Conservation (phyloP, 2,329 filamentous ascomycete genomes). For the Sporothrix globosa region DNA sequence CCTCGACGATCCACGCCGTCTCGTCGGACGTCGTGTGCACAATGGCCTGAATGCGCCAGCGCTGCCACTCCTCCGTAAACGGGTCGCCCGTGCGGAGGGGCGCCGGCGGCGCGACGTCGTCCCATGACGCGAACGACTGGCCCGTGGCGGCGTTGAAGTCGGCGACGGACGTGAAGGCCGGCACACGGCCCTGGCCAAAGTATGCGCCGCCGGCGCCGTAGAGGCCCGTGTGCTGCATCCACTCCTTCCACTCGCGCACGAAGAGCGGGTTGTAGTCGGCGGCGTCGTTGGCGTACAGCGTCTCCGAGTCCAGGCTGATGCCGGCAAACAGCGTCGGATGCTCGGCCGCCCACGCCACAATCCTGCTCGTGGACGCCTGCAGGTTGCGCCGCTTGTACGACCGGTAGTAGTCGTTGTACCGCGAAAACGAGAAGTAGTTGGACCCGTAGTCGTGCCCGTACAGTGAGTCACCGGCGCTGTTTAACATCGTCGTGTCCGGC, state of each 20-base stretch:
- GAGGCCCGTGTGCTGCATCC: slow-evolving; percentile 19
- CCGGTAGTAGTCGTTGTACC: slow-evolving; percentile 1
- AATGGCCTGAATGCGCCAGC: slow-evolving; percentile 18
- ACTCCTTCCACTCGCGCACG: slow-evolving; percentile 21
- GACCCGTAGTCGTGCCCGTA: slow-evolving; percentile 9
- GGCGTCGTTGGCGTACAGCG: slow-evolving; percentile 20
- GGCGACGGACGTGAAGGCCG: not conserved
- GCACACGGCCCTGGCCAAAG: slow-evolving; percentile 22
- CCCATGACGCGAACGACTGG: slow-evolving; percentile 19
- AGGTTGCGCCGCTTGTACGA: slow-evolving; percentile 16
- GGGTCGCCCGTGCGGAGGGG: not conserved
- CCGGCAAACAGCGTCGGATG: slow-evolving; percentile 11
- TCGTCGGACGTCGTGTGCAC: slow-evolving; percentile 19
- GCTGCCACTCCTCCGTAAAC: slow-evolving; percentile 4
- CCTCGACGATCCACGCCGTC: slow-evolving; percentile 21
- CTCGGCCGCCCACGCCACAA: not conserved
- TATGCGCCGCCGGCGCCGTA: slow-evolving; percentile 9
- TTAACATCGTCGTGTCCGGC: slow-evolving; percentile 6
- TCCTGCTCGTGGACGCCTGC: slow-evolving; percentile 9
- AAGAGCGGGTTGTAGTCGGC: slow-evolving; percentile 23
- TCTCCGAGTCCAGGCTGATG: slow-evolving; percentile 12
- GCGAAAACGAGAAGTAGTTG: slow-evolving; percentile 18
- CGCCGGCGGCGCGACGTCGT: not conserved
- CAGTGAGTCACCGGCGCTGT: slow-evolving; percentile 17
- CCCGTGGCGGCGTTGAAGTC: slow-evolving; percentile 15